A percentile compares a stretch with the other conserved stretches of the same genome.
phyloP scores from a whole-genome alignment of 805 yeast genomes.

The Starmera dryadoides region DNA sequence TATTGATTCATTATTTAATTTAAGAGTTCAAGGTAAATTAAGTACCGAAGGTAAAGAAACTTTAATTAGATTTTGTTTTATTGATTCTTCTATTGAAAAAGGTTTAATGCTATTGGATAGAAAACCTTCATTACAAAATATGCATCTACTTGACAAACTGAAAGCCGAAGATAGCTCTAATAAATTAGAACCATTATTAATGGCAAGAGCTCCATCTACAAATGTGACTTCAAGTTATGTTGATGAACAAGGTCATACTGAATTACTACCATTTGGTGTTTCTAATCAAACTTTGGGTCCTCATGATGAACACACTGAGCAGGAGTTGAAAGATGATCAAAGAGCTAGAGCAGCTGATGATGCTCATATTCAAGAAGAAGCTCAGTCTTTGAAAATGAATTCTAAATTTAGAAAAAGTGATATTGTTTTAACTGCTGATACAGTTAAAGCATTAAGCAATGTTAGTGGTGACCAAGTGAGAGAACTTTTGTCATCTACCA shows the following conservation, averaged over 20 bases:
- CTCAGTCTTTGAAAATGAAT: conserved; percentile 13
- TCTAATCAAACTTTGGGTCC: conserved; percentile 21
- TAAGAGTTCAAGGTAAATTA: conserved; percentile 49
- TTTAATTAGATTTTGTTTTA: conserved; percentile 58
- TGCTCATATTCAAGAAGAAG: conserved; percentile 18
- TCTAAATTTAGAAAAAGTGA: conserved; percentile 8
- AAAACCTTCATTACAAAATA: conserved; percentile 12
- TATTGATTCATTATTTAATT: conserved; percentile 48
- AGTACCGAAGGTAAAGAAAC: conserved; percentile 74
- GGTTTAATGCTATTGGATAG: conserved; percentile 28
- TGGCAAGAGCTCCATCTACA: conserved; percentile 8
- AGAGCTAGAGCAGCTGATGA: conserved; percentile 10
- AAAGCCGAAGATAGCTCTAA: neutral
- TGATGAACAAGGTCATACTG: conserved; percentile 23
- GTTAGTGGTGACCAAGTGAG: conserved; percentile 29
- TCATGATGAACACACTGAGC: conserved; percentile 17
- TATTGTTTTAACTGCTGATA: conserved; percentile 14
- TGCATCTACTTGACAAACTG: neutral
- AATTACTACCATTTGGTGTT: conserved; percentile 30
- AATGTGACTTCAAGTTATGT: conserved; percentile 18
- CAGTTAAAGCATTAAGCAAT: conserved; percentile 19
- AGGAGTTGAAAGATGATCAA: conserved; percentile 21
- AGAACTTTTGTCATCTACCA: conserved; percentile 27
- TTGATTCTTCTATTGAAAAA: conserved; percentile 66
- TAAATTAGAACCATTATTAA: conserved; percentile 2